phyloP scores from a whole-genome alignment of 768 basidiomycete species.

The Leccinum ochraceum region DNA sequence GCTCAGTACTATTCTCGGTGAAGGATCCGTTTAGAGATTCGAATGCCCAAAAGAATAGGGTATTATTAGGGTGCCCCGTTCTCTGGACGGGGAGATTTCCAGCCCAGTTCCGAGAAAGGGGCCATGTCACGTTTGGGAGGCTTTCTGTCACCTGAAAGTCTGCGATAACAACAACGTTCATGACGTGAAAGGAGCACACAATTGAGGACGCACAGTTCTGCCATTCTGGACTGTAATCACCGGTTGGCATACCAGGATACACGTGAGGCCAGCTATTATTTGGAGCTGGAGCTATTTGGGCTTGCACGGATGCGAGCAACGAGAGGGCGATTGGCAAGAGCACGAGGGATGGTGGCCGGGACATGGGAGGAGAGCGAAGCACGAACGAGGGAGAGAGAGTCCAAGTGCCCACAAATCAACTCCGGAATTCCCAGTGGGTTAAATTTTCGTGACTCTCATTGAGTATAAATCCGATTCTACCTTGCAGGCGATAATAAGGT shows the following conservation, averaged over 20 bases:
- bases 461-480: no score
- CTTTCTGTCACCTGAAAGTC: conserved; percentile 58
- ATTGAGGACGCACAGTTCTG: conserved; percentile 49
- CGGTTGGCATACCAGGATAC: conserved; percentile 43
- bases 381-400: background rate
- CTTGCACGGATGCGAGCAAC: background rate
- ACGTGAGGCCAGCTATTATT: conserved; percentile 35
- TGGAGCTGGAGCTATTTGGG: background rate
- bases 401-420: no score
- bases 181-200: background rate
- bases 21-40: conserved; percentile 58
- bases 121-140: conserved; percentile 61
- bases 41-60: conserved; percentile 65
- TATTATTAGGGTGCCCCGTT: conserved; percentile 60
- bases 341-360: background rate
- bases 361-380: background rate
- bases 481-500: no score
- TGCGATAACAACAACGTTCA: conserved; percentile 21
- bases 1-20: conserved; percentile 43
- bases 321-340: background rate
- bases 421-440: no score
- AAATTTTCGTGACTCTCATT: no score
- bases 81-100: conserved; percentile 65
- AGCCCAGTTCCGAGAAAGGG: conserved; percentile 52
- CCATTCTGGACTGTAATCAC: conserved; percentile 57